Evolutionary conservation across 352 stramenopile genomes (phyloP).

Genomic region (Phytophthora tubulina): DNA sequence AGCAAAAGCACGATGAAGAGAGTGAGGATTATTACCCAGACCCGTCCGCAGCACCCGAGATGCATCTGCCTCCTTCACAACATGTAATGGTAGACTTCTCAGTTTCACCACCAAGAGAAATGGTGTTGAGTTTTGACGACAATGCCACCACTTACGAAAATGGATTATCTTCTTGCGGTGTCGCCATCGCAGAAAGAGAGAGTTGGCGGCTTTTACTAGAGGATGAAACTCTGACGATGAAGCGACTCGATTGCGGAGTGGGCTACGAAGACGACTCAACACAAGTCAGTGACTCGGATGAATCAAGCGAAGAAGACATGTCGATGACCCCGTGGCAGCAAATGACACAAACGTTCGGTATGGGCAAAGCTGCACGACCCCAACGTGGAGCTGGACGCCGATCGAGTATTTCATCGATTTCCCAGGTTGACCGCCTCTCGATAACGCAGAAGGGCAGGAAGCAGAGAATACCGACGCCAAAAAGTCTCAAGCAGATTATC

Average conservation of each 20-base stretch:
- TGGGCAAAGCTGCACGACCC: conserved; percentile 51
- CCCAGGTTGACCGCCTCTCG: conserved; percentile 68
- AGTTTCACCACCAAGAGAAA: conserved; percentile 45
- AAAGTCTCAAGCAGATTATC: conserved; percentile 70
- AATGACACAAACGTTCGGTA: conserved; percentile 87
- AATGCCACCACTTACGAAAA: background rate
- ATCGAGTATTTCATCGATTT: conserved; percentile 73
- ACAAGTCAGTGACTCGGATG: conserved; percentile 84
- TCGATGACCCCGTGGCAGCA: conserved; percentile 86
- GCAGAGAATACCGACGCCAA: conserved; percentile 57
- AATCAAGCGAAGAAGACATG: conserved; percentile 82
- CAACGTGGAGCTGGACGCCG: conserved; percentile 47
- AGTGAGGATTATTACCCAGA: conserved; percentile 10
- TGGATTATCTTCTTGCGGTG: conserved; percentile 1
- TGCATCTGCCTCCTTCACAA: conserved; percentile 23
- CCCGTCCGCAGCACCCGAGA: conserved; percentile 20
- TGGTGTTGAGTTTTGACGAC: conserved; percentile 43
- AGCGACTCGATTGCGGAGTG: conserved; percentile 79
- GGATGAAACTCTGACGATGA: conserved; percentile 60
- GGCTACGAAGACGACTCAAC: conserved; percentile 84
- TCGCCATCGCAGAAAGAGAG: background rate
- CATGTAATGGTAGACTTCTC: conserved; percentile 69
- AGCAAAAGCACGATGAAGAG: conserved; percentile 2
- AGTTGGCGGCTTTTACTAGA: conserved; percentile 48
- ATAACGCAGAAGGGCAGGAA: conserved; percentile 64